Evolutionary conservation across 805 yeast species (phyloP).

Genomic region (Alloascoidea hylecoeti): DNA sequence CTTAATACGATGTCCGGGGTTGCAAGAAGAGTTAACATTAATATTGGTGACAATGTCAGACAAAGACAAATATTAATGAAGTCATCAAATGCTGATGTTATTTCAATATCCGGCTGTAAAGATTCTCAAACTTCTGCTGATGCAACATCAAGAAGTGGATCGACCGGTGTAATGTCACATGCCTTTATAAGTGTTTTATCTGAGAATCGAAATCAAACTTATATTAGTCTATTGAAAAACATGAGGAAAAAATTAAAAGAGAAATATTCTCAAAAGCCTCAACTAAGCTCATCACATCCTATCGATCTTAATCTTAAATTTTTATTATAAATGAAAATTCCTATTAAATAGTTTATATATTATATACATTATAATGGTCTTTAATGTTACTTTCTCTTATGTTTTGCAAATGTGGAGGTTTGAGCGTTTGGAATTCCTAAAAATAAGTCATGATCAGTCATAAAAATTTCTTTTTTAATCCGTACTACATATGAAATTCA

Average conservation of each 20-base stretch:
- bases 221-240: conserved; percentile 52
- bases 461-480: too few relatives aligned
- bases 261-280: conserved; percentile 74
- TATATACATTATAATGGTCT: too few relatives aligned
- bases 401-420: too few relatives aligned
- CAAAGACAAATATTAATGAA: conserved; percentile 36
- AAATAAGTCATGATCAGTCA: too few relatives aligned
- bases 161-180: conserved; percentile 80
- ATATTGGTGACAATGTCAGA: conserved; percentile 21
- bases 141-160: conserved; percentile 52
- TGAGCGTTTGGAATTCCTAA: too few relatives aligned
- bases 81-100: conserved; percentile 64
- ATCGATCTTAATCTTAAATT: conserved; percentile 46
- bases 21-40: not conserved
- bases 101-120: conserved; percentile 69
- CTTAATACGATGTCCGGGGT: conserved; percentile 30
- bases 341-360: too few relatives aligned
- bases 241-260: conserved; percentile 48
- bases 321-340: conserved; percentile 27
- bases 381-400: too few relatives aligned
- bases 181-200: conserved; percentile 56
- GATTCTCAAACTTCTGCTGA: conserved; percentile 78
- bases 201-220: conserved; percentile 51
- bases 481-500: too few relatives aligned
- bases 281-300: conserved; percentile 71